A percentile compares a stretch with the other conserved stretches of the same genome.
Evolutionary conservation across 495 filamentous ascomycete species (phyloP).

Genomic region (Cryomyces minteri): DNA sequence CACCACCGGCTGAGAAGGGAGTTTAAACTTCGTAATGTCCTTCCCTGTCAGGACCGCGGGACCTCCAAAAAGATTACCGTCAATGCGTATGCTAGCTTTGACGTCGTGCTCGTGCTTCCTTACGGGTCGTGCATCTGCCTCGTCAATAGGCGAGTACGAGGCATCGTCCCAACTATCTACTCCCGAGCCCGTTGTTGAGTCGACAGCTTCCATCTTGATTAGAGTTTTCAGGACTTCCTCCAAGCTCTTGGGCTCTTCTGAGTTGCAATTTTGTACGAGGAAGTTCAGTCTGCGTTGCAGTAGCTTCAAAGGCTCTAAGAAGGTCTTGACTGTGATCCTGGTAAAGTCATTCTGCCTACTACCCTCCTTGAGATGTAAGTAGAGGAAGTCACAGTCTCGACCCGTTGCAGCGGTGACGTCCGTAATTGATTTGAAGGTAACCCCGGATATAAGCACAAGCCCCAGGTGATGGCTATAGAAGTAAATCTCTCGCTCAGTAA

Average conservation of each 20-base stretch:
- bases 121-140: constrained; percentile 8
- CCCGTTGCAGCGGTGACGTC: constrained; percentile 85
- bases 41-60: constrained; percentile 15
- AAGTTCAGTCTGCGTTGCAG: constrained; percentile 72
- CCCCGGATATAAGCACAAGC: constrained; percentile 64
- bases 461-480: constrained; percentile 93
- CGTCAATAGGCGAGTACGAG: constrained; percentile 41
- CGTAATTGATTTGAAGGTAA: constrained; percentile 52
- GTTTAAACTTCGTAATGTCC: constrained; percentile 54
- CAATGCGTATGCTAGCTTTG: constrained; percentile 40
- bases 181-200: constrained; percentile 44
- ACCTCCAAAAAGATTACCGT: constrained; percentile 30
- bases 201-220: constrained; percentile 48
- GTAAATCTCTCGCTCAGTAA: constrained; percentile 71
- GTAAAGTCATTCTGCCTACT: constrained; percentile 43
- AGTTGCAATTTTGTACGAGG: constrained; percentile 55
- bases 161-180: constrained; percentile 91
- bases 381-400: constrained; percentile 83
- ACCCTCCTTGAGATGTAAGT: constrained; percentile 54
- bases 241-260: constrained; percentile 39
- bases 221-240: constrained; percentile 47
- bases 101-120: constrained; percentile 31
- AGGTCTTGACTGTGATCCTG: constrained; percentile 72
- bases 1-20: constrained; percentile 63
- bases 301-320: constrained; percentile 70